Evolutionary conservation across 1,284 basidiomycete genomes (phyloP), one percentile per base, ranked within the genome.

Genomic region (Austroboletus niveus): DNA sequence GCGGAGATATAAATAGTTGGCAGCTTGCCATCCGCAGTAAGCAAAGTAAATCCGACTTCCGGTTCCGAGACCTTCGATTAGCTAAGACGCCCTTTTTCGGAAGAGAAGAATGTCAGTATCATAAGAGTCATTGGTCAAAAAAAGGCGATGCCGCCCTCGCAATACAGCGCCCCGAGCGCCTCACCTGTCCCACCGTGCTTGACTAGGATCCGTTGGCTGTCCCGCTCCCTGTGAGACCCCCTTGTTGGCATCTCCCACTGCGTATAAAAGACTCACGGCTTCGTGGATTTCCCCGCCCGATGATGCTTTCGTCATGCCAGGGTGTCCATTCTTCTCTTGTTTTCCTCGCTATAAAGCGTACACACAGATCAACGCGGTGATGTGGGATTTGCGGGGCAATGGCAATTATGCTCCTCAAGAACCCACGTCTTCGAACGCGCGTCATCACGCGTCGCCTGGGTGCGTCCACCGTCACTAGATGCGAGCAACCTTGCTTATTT

Each of bases 291-390:
- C 50, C 30, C 47, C 20, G 48, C 55, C 42, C 34, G 30, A 48
- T 43, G 46, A 57, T 55, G 52, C 50, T 56, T 42, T 39, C 54
- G 42, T 34, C 54, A 68, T 67, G 65, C 53, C 68, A 48, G 56
- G 68, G 53, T 68, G 65, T 52, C 64, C 69, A 20, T 30, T 64
- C 41, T 49, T 69, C 40, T 59, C 65, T 6, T 67, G 48, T 49
- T 70, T 69, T 45, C 69, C 65, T 10, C 68, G 66, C 56, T 68
- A 69, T 5, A 70, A 62, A 44, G 55, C 65, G 42, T 70, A 70
- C 24, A 67, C 62, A 4, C 62, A 70, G 42, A 53, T 69, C 11
- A 66, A 68, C 30, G 22, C 67, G 20, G 55, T 43, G 55, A 58
- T 47, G 66, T 70, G 65, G 69, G 69, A 68, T 27, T 6, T 54